Evolutionary conservation across 345 rosid genomes (phyloP), one percentile per base, ranked within the genome.

Genomic region (Luvunga scandens): DNA sequence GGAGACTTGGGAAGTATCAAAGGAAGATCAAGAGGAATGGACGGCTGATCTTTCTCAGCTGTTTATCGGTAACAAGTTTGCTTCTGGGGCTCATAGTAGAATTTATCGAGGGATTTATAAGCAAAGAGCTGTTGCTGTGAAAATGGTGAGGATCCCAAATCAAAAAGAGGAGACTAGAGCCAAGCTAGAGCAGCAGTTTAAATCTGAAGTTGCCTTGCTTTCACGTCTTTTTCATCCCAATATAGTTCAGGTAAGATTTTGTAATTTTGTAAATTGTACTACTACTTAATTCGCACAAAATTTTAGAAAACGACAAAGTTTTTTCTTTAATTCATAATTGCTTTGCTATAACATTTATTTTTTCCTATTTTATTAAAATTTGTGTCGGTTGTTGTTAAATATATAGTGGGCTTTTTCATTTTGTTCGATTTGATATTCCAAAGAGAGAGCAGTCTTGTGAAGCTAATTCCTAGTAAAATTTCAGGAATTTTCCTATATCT

Each of bases 21-120:
- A 89, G 76, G 97, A 92, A 50, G 97, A 95, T 80, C 89, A 89
- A 82, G 99, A 93, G 48, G 99, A 96, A 71, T 96, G 99, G 98
- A 94, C 95, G 0, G 99, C 98, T n/a, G 99, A 96, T 82, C 97
- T 94, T 33, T 96, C 99, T 0, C 99, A 96, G 85, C 78, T 96
- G 36, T 96, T 96, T 65, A 96, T 96, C 22, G 99, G 99, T 3
- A 96, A 96, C 87, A 96, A 94, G 85, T 96, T 96, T 48, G 99
- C 99, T 21, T 96, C 98, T 0, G 99, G 99, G 1, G 98, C 99
- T 39, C 97, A 96, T 42, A 89, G 93, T 18, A 83, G 99, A 84
- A 94, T 96, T 48, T 96, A 96, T 39, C 86, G 99, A 7, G 99
- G 99, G 6, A 96, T 96, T 85, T 96, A 96, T 60, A 96, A 91